Base-by-base conservation (phyloP, 2,329 filamentous ascomycete species). In the Diaporthe velutina region DNA sequence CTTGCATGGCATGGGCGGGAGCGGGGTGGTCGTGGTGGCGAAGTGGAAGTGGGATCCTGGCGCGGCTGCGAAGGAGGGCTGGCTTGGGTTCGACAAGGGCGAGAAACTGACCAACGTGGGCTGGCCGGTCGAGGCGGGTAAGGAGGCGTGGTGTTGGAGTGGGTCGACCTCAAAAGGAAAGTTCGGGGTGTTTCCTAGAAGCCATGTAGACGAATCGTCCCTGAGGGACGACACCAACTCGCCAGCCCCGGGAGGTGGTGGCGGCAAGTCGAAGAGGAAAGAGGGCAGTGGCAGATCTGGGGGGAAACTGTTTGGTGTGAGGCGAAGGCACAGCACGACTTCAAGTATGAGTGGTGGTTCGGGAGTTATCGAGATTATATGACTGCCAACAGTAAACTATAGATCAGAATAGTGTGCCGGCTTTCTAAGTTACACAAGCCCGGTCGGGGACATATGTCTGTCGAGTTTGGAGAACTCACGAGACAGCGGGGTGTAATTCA, bases 101-200 rank as follows among this genome's bases (percentile, higher is more conserved):
- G 92, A 94, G 76, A 85, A 88, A 4, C 92, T 93, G 22, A 91
- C 87, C 77, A 94, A 92, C 82, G 94, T 90, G 33, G 84, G 83
- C 70, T 90, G 88, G 73, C 73, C 73, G 15, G 68, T 17, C 3
- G 48, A 58, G 5, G 75, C 82, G 1, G 73, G 73, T 33, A 78
- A 78, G 4, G 81, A 83, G 72, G 80, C 82, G 70, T 83, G 83
- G 83, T 83, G 81, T 74, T 84, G 83, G 83, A 80, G 79, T 25
- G 83, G 82, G 13, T 83, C 80, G 28, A 83, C 83, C 70, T 79
- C 77, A 64, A 83, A 81, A 61, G 83, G 83, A n/a, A 79, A 77
- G 38, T 79, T 79, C 35, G 83, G 83, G 10, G 78, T 83, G 8
- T 84, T 84, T 52, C 83, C 82, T 7, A 77, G 74, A 76, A 73